Percentiles rank a stretch among this genome's conserved stretches.
phyloP scores from a whole-genome alignment of 257 asterid species.

The Primulina huaijiensis region DNA sequence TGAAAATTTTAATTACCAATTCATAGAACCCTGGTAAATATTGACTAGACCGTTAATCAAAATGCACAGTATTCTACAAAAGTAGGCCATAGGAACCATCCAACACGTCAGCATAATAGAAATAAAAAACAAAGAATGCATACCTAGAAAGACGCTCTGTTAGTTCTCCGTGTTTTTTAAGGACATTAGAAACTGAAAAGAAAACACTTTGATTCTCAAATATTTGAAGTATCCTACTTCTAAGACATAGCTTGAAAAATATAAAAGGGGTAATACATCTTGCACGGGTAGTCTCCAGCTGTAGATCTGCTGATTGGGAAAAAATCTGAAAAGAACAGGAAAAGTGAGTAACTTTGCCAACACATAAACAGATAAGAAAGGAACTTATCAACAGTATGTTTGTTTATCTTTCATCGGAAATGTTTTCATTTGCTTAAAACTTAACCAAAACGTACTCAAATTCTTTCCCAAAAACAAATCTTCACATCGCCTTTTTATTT shows the following conservation, averaged over 20 bases:
- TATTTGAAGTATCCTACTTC: not conserved
- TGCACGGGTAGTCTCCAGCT: constrained; percentile 63
- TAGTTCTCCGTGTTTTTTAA: constrained; percentile 81
- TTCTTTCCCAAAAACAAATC: too few relatives aligned
- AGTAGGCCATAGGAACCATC: constrained; percentile 7
- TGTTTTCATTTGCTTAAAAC: too few relatives aligned
- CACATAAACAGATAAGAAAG: constrained; percentile 12
- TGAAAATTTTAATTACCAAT: not conserved
- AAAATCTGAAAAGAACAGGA: constrained; percentile 38
- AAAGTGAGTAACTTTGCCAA: constrained; percentile 15
- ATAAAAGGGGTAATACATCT: constrained; percentile 45
- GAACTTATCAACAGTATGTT: not conserved
- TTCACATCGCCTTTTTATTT: too few relatives aligned
- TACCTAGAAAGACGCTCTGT: constrained; percentile 95
- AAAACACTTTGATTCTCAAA: constrained; percentile 4
- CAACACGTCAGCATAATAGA: not conserved
- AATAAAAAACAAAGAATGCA: not conserved
- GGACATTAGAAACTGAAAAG: constrained; percentile 69
- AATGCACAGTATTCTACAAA: not conserved
- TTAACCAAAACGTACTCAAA: too few relatives aligned
- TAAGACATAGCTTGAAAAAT: constrained; percentile 17
- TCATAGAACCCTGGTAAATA: not conserved
- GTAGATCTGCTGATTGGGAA: constrained; percentile 51
- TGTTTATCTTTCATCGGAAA: too few relatives aligned
- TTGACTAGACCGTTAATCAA: not conserved